Evolutionary conservation across 768 basidiomycete species (phyloP), one percentile per base, ranked within the genome.

Genomic region (Boletus rufocinnamomeus): DNA sequence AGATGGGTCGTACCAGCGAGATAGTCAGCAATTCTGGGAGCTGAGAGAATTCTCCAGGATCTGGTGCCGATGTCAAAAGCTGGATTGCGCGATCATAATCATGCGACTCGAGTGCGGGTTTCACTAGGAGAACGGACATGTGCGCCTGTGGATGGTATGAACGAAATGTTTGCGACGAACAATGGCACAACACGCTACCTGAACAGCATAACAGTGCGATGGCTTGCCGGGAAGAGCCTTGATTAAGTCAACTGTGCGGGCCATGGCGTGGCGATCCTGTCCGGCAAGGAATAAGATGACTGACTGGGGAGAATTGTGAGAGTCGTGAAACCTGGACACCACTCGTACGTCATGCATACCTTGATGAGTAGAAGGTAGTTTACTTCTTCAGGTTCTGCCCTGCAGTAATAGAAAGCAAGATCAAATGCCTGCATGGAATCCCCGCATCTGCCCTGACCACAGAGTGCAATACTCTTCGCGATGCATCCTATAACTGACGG

Each of bases 381-480:
- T 7, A 54, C n/a, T 19, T 56, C n/a, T n/a, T n/a, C n/a, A n/a
- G n/a, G 49, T 19, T 66, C 54, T 13, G 41, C 6, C 6, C 17
- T 11, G 41, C 56, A 66, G 25, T 28, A 30, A 34, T 35, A 16
- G 34, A 65, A 62, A 14, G 51, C 52, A 51, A 66, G 54, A 34
- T 66, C 64, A 45, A 66, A 62, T 7, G 57, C 64, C 23, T 58
- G 60, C 54, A 66, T 62, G 2, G 60, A 54, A 41, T 66, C 54
- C 35, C 56, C 64, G 3, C 58, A 48, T 54, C 21, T 51, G 9
- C 41, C 54, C 21, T 54, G 64, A 32, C 60, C 59, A 40, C 50
- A 13, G 10, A 65, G 52, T 19, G 60, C 64, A 4, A 59, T 11
- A 40, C 60, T 62, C 47, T 46, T 65, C 1, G 60, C 60, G 7